These are phyloP conservation scores for Paecilomyces variotii DNA, from an alignment of 2,329 filamentous ascomycete genomes.

Conservation along the genomic window DNA sequence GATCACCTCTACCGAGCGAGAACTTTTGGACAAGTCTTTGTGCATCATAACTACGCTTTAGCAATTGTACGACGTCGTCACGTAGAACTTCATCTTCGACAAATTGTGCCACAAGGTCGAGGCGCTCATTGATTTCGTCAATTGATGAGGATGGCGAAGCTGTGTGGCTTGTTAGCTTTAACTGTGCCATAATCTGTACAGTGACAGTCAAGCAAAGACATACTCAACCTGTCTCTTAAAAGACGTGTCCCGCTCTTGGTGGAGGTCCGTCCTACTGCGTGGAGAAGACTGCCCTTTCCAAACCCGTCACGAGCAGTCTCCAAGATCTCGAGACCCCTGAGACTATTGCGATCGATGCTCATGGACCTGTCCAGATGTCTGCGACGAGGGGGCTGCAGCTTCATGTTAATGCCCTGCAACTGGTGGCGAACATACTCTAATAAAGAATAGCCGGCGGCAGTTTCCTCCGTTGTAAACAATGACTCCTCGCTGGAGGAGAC, in stretches of 20 bases:
- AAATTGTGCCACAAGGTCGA: constrained; percentile 75
- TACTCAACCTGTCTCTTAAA: constrained; percentile 74
- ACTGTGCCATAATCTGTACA: not conserved
- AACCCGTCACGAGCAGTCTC: constrained; percentile 73
- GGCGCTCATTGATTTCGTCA: constrained; percentile 64
- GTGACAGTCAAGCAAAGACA: constrained; percentile 13
- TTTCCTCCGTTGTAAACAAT: constrained; percentile 60
- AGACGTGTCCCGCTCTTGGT: constrained; percentile 86
- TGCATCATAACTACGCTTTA: constrained; percentile 73
- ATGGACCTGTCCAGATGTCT: constrained; percentile 70
- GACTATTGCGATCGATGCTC: constrained; percentile 84
- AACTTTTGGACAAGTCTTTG: constrained; percentile 91
- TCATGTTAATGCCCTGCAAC: constrained; percentile 68
- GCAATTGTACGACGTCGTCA: constrained; percentile 58
- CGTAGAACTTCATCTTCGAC: constrained; percentile 58
- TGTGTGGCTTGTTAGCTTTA: constrained; percentile 19
- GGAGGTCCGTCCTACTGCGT: constrained; percentile 80
- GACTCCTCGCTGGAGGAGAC: constrained; percentile 47
- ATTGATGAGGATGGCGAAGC: constrained; percentile 83
- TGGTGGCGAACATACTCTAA: constrained; percentile 76
- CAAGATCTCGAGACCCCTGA: constrained; percentile 82
- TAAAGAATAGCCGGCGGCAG: constrained; percentile 69
- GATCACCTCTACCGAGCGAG: constrained; percentile 79
- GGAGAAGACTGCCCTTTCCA: constrained; percentile 75
- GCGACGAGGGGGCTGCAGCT: constrained; percentile 72